A percentile compares a stretch with the other conserved stretches of the same genome.
Evolutionary conservation across 257 asterid species (phyloP).

Genomic region (Solanum habrochaites): DNA sequence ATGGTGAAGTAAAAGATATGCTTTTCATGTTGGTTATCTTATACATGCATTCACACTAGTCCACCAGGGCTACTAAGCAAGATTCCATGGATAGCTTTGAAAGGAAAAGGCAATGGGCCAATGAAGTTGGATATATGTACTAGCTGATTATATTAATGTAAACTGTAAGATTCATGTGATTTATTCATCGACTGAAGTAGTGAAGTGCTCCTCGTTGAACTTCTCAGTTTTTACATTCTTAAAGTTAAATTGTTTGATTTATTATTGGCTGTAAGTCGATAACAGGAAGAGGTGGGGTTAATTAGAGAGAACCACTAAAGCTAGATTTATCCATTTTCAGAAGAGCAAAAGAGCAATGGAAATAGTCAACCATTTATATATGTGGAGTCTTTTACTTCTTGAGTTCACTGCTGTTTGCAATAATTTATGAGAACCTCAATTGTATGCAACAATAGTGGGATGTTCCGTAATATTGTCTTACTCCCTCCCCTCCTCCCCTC

Average conservation of each 20-base stretch:
- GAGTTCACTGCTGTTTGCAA: neutral
- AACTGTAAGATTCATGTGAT: neutral
- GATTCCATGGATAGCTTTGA: neutral
- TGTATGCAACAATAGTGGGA: neutral
- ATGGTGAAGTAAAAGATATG: neutral
- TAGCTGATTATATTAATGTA: neutral
- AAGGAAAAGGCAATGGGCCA: neutral
- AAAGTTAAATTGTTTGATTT: neutral
- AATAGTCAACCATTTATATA: neutral
- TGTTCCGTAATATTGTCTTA: neutral
- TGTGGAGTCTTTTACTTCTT: neutral
- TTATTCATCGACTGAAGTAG: neutral
- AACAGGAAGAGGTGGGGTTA: neutral
- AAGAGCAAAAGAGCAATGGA: neutral
- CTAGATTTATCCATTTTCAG: neutral
- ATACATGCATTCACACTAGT: neutral
- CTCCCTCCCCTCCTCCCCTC: neutral
- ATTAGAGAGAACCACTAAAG: neutral
- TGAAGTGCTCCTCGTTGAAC: neutral
- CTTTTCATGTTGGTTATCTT: neutral
- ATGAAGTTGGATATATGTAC: neutral
- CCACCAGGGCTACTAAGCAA: neutral
- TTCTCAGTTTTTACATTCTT: neutral
- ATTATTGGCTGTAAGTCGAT: neutral
- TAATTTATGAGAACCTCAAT: neutral